Base-by-base conservation (phyloP, 2,329 filamentous ascomycete genomes). In the Epicoccum sorghinum region DNA sequence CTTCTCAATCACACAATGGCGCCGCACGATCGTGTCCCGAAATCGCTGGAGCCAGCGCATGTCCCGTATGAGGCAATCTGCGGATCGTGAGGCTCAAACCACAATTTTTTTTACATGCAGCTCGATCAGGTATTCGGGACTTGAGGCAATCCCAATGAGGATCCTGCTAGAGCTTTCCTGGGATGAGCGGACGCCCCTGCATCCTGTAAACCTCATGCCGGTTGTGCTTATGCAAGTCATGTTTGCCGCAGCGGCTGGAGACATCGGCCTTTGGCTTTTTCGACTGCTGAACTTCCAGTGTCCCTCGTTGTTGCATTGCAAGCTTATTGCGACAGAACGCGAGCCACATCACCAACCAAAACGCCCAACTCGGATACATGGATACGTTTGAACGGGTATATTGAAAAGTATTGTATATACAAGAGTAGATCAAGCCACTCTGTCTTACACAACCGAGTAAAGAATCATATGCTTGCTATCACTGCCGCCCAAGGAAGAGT, bases 381-480 rank as follows among this genome's bases (percentile, higher is more conserved):
- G 2, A 4, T 18, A n/a, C 37, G 25, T 47, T 12, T 39, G 41
- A 46, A 50, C 18, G 52, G 52, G 52, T 50, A 55, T 55, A 47
- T 55, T 55, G 52, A 47, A 55, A 23, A 42, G 25, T 40, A 40
- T 32, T 42, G 32, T 47, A 56, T 56, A 33, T 47, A 52, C 38
- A 56, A 47, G 42, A 56, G 47, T 23, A 47, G 53, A 39, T 22
- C 27, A 39, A 42, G 38, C 39, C 14, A 43, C 42, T 32, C 23
- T 30, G 43, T 14, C 42, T 13, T 51, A 24, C 22, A 47, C 41
- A 33, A 13, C 29, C 41, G 29, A 58, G 55, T 51, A 45, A 50
- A 60, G 57, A 61, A 55, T 37, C 43, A 44, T 42, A 53, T 52
- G 57, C 53, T 49, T 61, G 60, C 52, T 59, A 38, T 47, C 47